Evolutionary conservation across 106 monocot species (phyloP).

Genomic region (Vanilla planifolia): DNA sequence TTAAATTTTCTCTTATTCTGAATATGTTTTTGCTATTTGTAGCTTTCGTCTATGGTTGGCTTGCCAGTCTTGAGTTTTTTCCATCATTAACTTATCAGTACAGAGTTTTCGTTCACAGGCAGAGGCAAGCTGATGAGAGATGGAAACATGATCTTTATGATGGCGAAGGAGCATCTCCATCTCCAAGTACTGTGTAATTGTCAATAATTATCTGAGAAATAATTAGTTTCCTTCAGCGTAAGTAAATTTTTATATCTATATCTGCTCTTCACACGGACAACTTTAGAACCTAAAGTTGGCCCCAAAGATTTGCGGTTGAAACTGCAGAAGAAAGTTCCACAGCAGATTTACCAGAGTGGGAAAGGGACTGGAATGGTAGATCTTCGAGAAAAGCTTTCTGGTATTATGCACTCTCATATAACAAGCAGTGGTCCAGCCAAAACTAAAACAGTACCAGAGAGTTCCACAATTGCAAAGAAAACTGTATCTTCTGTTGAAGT

Average conservation of each 20-base stretch:
- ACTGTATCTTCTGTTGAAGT: constrained; percentile 2
- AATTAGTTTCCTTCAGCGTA: not conserved
- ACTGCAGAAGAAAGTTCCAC: constrained; percentile 47
- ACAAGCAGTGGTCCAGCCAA: constrained; percentile 27
- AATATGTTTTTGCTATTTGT: too few species aligned
- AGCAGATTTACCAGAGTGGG: constrained; percentile 24
- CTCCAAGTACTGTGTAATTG: constrained; percentile 35
- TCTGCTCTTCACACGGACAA: constrained; percentile 11
- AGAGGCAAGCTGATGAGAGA: constrained; percentile 64
- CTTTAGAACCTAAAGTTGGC: constrained; percentile 35
- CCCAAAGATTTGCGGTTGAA: constrained; percentile 53
- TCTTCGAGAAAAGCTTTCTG: constrained; percentile 81
- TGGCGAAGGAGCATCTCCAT: constrained; percentile 34
- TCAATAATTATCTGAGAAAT: constrained; percentile 3
- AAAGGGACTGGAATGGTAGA: constrained; percentile 44
- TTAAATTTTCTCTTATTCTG: too few species aligned
- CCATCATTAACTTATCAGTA: not conserved
- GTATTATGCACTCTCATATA: constrained; percentile 30
- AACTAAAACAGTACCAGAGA: constrained; percentile 16
- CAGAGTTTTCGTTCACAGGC: constrained; percentile 27
- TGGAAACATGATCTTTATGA: constrained; percentile 93
- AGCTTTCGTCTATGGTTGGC: too few species aligned
- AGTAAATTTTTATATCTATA: constrained; percentile 7
- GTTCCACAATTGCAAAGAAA: not conserved
- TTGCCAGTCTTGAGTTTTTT: too few species aligned